Evolutionary conservation across 2,329 filamentous ascomycete species (phyloP).

Genomic region (Aspergillus floridensis): DNA sequence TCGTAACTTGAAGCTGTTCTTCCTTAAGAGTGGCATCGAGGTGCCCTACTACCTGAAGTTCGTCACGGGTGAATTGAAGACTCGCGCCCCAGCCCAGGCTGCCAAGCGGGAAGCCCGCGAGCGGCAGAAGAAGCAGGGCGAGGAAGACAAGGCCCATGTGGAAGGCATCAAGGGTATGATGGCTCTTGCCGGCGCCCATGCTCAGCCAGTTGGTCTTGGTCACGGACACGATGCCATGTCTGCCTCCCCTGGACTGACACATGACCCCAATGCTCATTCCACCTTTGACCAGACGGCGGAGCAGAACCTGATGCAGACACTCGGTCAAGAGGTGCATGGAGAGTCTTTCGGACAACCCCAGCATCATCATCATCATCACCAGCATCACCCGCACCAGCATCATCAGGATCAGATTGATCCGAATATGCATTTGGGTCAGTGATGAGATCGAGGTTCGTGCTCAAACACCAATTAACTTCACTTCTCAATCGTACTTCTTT

Average conservation of each 20-base stretch:
- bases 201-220: conserved; percentile 29
- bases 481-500: not conserved
- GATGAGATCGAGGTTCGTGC: not conserved
- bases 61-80: conserved; percentile 87
- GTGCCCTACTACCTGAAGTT: conserved; percentile 84
- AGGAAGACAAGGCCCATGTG: conserved; percentile 49
- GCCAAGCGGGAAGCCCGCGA: conserved; percentile 51
- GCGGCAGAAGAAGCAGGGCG: conserved; percentile 44
- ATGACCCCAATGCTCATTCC: conserved; percentile 31
- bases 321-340: conserved; percentile 42
- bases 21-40: conserved; percentile 85
- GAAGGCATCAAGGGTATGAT: conserved; percentile 50
- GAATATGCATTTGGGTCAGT: conserved; percentile 37
- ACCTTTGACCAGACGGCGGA: conserved; percentile 42
- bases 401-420: conserved; percentile 36
- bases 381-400: conserved; percentile 28
- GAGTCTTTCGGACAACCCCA: conserved; percentile 35
- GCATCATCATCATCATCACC: conserved; percentile 31
- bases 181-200: conserved; percentile 45
- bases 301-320: conserved; percentile 45
- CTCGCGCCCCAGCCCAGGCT: conserved; percentile 66
- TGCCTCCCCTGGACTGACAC: conserved; percentile 34
- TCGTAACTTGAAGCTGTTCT: conserved; percentile 84
- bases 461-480: not conserved
- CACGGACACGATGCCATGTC: conserved; percentile 38